Conservation (phyloP, 169 alveolate species). For the Perkinsus chesapeaki region DNA sequence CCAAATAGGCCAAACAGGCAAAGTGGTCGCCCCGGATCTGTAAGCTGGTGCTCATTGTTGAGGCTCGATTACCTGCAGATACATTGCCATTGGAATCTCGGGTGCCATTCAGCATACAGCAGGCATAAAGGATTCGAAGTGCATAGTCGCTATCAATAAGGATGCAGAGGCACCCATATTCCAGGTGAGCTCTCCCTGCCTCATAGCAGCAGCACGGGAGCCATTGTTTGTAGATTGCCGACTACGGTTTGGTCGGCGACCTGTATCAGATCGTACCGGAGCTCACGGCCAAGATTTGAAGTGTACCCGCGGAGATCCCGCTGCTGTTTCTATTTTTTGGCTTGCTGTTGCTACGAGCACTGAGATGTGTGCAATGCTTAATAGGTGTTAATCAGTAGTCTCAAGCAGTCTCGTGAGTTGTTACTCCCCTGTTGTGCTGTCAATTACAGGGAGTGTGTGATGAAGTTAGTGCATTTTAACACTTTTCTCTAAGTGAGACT, state of each 20-base stretch:
- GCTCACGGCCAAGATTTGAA: constrained; percentile 46
- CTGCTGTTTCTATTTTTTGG: neutral
- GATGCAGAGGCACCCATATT: constrained; percentile 73
- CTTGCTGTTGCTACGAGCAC: neutral
- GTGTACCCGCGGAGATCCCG: constrained; percentile 14
- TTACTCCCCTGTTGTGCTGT: neutral
- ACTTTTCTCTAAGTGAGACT: neutral
- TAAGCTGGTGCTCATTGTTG: neutral
- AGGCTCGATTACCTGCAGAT: constrained; percentile 4
- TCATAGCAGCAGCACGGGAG: neutral
- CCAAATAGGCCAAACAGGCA: constrained; percentile 80
- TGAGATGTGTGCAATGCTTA: neutral
- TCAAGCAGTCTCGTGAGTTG: neutral
- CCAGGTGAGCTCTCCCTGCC: constrained; percentile 18
- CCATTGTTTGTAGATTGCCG: constrained; percentile 42
- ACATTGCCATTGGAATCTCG: constrained; percentile 75
- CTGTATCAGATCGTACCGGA: constrained; percentile 73
- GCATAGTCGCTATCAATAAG: constrained; percentile 77
- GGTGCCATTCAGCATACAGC: constrained; percentile 82
- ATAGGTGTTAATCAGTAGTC: neutral
- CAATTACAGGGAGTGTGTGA: too few relatives aligned
- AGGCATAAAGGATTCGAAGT: constrained; percentile 72
- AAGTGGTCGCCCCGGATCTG: constrained; percentile 78
- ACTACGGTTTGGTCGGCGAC: constrained; percentile 73
- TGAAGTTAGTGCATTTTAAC: neutral